Evolutionary conservation across 345 rosid species (phyloP), one percentile per base, ranked within the genome.

Genomic region (Citrus trifoliata): DNA sequence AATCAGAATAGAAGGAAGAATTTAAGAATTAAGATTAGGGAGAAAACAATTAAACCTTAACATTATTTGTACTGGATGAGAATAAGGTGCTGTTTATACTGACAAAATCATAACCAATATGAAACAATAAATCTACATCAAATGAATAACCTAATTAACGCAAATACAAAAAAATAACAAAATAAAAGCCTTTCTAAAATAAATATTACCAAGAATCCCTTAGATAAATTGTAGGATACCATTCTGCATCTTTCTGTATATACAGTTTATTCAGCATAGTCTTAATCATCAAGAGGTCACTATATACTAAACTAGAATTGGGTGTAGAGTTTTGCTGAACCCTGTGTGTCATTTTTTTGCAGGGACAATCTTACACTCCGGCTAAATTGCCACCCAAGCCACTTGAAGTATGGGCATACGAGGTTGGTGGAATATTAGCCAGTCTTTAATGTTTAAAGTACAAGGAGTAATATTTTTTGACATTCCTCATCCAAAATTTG

Each of bases 381-480:
- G 88, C 99, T 61, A 92, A 86, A 84, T 80, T 90, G 81, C 99
- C 98, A 69, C 98, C 98, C 37, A 88, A 91, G 82, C 96, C 95
- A 56, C 91, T 95, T 35, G 98, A 88, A 82, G 22, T 93, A 76
- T 95, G 99, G 98, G 89, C 98, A 60, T 92, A 90, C 19, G 96
- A 95, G 95, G 99, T 92, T 62, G 71, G 73, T 77, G 55, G 33
- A 7, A 16, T 42, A 51, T 73, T 19, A 16, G 21, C 42, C 55
- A 30, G n/a, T 62, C 35, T 65, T 56, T 46, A 33, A 10, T 70
- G 32, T 66, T 79, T 27, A 24, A 53, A 62, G 35, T 56, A 40
- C 78, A 37, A 18, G 67, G 22, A 42, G 68, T 55, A 19, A 65
- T 28, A 74, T 9, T 16, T 25, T 7, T 67, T 67, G 0, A n/a